Conservation (phyloP, 2,329 filamentous ascomycete species). For the Amauroascus niger region DNA sequence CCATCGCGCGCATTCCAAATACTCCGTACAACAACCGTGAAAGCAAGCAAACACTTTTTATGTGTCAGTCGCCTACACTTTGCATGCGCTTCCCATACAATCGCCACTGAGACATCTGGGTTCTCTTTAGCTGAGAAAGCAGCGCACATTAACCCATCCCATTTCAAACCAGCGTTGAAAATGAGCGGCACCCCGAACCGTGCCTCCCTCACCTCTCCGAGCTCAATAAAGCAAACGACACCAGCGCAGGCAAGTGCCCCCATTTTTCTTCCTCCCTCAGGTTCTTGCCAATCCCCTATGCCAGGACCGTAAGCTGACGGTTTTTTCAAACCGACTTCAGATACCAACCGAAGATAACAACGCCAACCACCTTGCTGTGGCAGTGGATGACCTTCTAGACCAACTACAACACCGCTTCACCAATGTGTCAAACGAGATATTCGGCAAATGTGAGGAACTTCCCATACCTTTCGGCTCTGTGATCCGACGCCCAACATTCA, state of each 20-base stretch:
- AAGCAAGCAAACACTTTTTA: not conserved
- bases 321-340: constrained; percentile 1
- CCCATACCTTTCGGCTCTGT: not conserved
- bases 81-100: no score
- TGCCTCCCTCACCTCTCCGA: constrained; percentile 5
- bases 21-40: not conserved
- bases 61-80: no score
- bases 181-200: constrained; percentile 8
- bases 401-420: constrained; percentile 78
- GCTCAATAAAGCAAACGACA: not conserved
- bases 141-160: not conserved
- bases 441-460: constrained; percentile 63
- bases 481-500: not conserved
- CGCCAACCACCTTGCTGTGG: constrained; percentile 54
- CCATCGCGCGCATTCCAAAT: not conserved
- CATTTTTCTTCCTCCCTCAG: no score
- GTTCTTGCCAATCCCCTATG: not conserved
- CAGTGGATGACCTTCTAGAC: constrained; percentile 79
- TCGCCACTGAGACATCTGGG: no score
- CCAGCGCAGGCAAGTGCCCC: not conserved
- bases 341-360: constrained; percentile 14
- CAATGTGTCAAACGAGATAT: constrained; percentile 73
- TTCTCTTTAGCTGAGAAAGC: no score
- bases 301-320: no score
- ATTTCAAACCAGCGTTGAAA: not conserved